phyloP scores from a whole-genome alignment of 306 rosid species.

The Spatholobus suberectus region DNA sequence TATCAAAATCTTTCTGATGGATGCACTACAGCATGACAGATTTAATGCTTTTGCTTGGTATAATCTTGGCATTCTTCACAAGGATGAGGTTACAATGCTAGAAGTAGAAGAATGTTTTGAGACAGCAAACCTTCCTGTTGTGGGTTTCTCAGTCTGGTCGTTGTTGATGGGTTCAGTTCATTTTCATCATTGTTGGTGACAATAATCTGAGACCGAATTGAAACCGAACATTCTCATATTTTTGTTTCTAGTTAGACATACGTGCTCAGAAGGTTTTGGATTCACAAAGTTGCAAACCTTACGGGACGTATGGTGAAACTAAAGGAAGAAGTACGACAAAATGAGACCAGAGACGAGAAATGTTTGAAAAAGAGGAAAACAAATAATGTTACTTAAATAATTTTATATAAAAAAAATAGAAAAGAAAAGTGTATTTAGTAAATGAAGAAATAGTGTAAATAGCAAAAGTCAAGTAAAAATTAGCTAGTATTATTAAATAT shows the following conservation, averaged over 20 bases:
- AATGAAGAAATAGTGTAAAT: no score
- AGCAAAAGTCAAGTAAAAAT: no score
- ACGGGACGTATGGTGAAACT: no score
- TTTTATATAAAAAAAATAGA: no score
- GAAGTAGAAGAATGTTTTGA: slow-evolving; percentile 91
- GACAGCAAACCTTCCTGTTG: slow-evolving; percentile 77
- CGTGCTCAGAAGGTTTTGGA: slow-evolving; percentile 63
- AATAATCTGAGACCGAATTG: slow-evolving; percentile 74
- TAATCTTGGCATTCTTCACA: slow-evolving; percentile 73
- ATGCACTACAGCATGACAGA: slow-evolving; percentile 72
- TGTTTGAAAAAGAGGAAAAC: no score
- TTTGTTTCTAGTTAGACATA: background rate
- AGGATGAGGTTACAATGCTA: slow-evolving; percentile 51
- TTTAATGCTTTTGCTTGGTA: slow-evolving; percentile 82
- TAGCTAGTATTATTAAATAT: no score
- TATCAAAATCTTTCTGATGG: slow-evolving; percentile 73
- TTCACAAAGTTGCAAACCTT: no score
- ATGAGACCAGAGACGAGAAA: no score
- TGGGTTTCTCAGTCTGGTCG: slow-evolving; percentile 62
- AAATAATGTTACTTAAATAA: no score
- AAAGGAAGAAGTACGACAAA: no score
- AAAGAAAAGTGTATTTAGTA: no score
- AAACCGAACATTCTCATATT: slow-evolving; percentile 75
- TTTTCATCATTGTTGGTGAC: slow-evolving; percentile 32
- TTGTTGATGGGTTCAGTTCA: slow-evolving; percentile 38